Percentiles rank a stretch among this genome's conserved stretches.
Conservation (phyloP, 2,329 filamentous ascomycete genomes). For the Penicillium sp. region DNA sequence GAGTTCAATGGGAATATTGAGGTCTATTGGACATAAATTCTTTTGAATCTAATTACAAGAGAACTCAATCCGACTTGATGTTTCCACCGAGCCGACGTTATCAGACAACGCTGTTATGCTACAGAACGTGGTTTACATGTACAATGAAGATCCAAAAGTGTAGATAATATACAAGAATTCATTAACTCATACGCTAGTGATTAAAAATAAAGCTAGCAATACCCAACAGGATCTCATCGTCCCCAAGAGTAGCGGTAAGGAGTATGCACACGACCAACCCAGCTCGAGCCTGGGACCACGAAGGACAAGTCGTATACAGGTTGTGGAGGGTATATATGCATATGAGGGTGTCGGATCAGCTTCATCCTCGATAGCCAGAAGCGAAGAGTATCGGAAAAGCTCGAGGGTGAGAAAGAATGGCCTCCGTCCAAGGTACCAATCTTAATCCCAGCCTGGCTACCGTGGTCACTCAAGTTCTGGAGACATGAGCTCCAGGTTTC, state of each 20-base stretch:
- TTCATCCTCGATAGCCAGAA: slow-evolving; percentile 19
- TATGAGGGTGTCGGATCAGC: slow-evolving; percentile 9
- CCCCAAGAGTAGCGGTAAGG: slow-evolving; percentile 5
- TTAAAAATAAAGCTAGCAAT: slow-evolving; percentile 26
- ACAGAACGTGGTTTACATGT: not conserved
- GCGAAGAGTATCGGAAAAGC: slow-evolving; percentile 13
- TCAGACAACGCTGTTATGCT: not conserved
- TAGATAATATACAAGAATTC: slow-evolving; percentile 25
- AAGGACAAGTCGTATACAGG: not conserved
- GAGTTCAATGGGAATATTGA: no score
- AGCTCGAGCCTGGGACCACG: not conserved
- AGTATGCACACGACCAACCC: not conserved
- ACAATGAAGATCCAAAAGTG: not conserved
- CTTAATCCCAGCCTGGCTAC: slow-evolving; percentile 5
- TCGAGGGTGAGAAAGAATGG: not conserved
- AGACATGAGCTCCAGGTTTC: not conserved
- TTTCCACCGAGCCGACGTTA: no score
- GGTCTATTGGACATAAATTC: no score
- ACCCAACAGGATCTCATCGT: slow-evolving; percentile 9
- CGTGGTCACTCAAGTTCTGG: slow-evolving; percentile 6
- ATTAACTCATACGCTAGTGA: slow-evolving; percentile 24
- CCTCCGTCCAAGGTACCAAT: slow-evolving; percentile 20
- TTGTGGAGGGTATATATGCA: not conserved
- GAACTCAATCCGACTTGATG: no score
- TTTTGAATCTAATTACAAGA: no score